Conservation (phyloP, 257 asterid species). For the Paraleonurus japonicus region DNA sequence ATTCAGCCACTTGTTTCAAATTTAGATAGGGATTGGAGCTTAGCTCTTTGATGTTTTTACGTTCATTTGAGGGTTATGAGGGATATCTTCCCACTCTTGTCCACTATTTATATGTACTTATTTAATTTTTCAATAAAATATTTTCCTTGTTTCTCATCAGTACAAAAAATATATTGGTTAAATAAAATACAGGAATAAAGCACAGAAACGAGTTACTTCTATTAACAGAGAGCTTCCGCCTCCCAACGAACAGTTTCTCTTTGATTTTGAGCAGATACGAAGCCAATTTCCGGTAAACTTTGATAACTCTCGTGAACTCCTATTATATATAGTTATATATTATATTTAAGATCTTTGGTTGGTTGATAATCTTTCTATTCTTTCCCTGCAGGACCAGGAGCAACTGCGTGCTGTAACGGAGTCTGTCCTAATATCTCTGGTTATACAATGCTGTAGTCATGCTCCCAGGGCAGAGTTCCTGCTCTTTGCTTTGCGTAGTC, state of each 20-base stretch:
- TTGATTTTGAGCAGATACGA: constrained; percentile 85
- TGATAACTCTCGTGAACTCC: constrained; percentile 17
- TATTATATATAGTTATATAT: neutral
- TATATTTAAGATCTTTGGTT: constrained; percentile 12
- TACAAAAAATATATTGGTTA: neutral
- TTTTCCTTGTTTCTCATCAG: neutral
- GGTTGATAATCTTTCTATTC: constrained; percentile 20
- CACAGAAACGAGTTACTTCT: constrained; percentile 91
- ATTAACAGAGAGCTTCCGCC: constrained; percentile 90
- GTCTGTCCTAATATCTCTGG: constrained; percentile 73
- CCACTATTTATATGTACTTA: neutral
- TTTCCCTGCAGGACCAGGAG: constrained; percentile 71
- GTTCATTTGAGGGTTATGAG: neutral
- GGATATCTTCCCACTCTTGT: neutral
- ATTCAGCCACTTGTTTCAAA: neutral
- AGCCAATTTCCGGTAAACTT: constrained; percentile 67
- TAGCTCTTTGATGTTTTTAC: neutral
- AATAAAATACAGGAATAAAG: constrained; percentile 67
- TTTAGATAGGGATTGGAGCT: neutral
- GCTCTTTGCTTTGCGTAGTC: constrained; percentile 78
- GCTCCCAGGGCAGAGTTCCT: constrained; percentile 93
- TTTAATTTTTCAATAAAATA: neutral
- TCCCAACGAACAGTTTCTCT: constrained; percentile 77
- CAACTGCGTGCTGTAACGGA: constrained; percentile 78
- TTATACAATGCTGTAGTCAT: constrained; percentile 83